Conservation (phyloP, 257 asterid species). For the Fraxinus cuspidata region DNA sequence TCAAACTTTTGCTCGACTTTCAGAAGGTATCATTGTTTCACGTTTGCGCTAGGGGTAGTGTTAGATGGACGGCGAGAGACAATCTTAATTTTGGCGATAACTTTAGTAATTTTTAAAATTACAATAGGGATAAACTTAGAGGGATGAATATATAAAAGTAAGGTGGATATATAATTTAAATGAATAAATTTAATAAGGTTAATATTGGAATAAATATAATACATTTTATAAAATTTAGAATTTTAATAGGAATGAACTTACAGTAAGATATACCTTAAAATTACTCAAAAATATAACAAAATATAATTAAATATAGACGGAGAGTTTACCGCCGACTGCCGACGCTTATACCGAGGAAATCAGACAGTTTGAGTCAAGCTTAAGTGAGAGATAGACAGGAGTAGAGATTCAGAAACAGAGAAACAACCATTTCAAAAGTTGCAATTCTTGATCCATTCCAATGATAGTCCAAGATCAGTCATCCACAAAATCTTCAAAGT, state of each 20-base stretch:
- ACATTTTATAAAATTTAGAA: no score
- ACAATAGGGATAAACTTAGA: no score
- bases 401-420: background rate
- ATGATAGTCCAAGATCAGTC: slow-evolving; percentile 31
- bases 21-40: slow-evolving; percentile 28
- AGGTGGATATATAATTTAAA: no score
- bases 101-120: no score
- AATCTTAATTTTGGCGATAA: slow-evolving; percentile 23
- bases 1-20: slow-evolving; percentile 34
- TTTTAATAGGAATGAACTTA: no score
- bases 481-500: slow-evolving; percentile 23
- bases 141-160: no score
- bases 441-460: slow-evolving; percentile 8
- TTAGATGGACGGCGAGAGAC: slow-evolving; percentile 50
- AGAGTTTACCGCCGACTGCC: background rate
- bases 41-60: slow-evolving; percentile 31
- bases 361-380: background rate
- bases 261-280: no score
- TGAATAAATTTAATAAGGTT: no score
- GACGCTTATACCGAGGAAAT: background rate
- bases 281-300: no score
- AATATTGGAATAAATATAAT: no score
- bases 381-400: background rate
- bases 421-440: background rate
- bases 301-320: background rate